Evolutionary conservation across 1,284 basidiomycete species (phyloP).

Genomic region (Acaromyces ingoldii): DNA sequence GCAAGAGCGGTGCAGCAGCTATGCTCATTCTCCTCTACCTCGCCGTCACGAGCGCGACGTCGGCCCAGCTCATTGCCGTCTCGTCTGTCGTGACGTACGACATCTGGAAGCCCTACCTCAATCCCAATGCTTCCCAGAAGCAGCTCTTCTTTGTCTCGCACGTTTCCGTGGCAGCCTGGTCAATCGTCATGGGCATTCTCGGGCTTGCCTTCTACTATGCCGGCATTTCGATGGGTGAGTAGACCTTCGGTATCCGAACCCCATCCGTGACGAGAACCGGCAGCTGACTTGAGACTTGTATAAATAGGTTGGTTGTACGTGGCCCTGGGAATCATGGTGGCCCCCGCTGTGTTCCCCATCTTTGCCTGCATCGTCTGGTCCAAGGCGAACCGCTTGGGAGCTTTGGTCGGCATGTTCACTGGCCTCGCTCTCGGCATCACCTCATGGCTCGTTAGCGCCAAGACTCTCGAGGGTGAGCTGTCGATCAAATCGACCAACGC

Average conservation of each 20-base stretch:
- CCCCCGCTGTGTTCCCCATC: conserved; percentile 78
- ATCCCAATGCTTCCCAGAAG: conserved; percentile 60
- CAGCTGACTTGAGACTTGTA: too few relatives aligned
- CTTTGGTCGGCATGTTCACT: conserved; percentile 63
- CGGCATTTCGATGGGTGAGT: conserved; percentile 74
- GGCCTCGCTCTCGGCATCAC: conserved; percentile 70
- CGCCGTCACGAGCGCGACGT: conserved; percentile 70
- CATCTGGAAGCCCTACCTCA: conserved; percentile 65
- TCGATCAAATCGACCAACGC: conserved; percentile 64
- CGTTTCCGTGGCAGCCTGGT: conserved; percentile 62
- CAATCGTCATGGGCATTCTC: conserved; percentile 68
- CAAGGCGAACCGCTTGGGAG: conserved; percentile 35
- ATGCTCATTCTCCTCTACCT: conserved; percentile 67
- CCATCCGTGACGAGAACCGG: too few relatives aligned
- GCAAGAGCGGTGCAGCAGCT: conserved; percentile 66
- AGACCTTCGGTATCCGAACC: too few relatives aligned
- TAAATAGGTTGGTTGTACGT: conserved; percentile 35
- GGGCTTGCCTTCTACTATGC: conserved; percentile 83
- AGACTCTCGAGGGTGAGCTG: conserved; percentile 72
- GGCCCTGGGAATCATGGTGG: conserved; percentile 74
- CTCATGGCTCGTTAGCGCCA: conserved; percentile 71
- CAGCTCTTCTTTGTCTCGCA: conserved; percentile 64
- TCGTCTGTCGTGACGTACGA: conserved; percentile 58
- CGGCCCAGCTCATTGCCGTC: conserved; percentile 81
- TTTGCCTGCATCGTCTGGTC: conserved; percentile 61